Conservation (phyloP, 208 protist species). For the Acanthamoeba triangularis region DNA sequence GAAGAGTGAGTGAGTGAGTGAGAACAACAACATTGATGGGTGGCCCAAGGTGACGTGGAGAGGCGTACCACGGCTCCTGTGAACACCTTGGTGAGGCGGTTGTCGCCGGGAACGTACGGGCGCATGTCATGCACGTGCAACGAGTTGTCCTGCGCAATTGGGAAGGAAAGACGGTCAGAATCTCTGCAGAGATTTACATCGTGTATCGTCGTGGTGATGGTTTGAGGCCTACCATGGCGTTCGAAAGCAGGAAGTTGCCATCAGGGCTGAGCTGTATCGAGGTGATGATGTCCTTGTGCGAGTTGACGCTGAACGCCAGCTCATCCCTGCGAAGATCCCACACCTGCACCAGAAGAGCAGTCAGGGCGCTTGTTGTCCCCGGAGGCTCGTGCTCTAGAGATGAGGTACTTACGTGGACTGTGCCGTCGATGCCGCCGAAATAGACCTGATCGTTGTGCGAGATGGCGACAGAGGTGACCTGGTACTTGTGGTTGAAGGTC, state of each 20-base stretch:
- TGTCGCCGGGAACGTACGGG: conserved; percentile 81
- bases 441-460: conserved; percentile 86
- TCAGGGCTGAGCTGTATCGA: conserved; percentile 85
- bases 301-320: conserved; percentile 67
- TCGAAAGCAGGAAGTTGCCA: conserved; percentile 89
- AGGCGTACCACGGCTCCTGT: conserved; percentile 61
- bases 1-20: neutral
- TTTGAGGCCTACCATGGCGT: conserved; percentile 86
- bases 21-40: neutral
- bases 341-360: conserved; percentile 16
- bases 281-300: conserved; percentile 88
- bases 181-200: no score
- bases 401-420: conserved; percentile 77
- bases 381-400: no score
- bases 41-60: neutral
- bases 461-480: conserved; percentile 85
- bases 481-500: conserved; percentile 77
- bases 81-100: conserved; percentile 74
- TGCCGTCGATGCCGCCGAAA: conserved; percentile 88
- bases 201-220: no score
- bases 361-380: neutral
- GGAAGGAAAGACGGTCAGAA: neutral
- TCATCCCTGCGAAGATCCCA: conserved; percentile 86
- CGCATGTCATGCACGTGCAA: conserved; percentile 89
- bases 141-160: conserved; percentile 84